A percentile compares a stretch with the other conserved stretches of the same genome.
phyloP scores from a whole-genome alignment of 805 yeast genomes.

The Schizosaccharomyces japonicus region DNA sequence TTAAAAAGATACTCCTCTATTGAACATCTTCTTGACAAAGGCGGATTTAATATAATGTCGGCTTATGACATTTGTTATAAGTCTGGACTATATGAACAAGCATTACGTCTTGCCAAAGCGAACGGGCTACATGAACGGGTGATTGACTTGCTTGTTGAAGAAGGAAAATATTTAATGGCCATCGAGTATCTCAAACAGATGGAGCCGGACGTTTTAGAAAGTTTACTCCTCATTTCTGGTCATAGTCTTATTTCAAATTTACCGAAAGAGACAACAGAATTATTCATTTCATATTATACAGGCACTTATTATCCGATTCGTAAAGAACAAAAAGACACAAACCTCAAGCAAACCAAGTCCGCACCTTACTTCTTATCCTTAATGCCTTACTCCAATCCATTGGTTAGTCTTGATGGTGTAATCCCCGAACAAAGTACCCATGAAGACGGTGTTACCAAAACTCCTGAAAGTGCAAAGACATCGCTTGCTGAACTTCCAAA shows the following conservation, averaged over 20 bases:
- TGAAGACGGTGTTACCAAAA: not conserved
- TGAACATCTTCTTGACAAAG: not conserved
- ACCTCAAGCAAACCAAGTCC: not conserved
- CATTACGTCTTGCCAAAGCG: not conserved
- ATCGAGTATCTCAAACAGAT: not conserved
- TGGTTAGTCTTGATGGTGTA: not conserved
- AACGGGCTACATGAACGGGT: not conserved
- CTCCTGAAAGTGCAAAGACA: not conserved
- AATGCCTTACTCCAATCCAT: not conserved
- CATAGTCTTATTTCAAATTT: not conserved
- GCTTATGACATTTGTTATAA: not conserved
- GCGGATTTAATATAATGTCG: not conserved
- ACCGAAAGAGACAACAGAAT: not conserved
- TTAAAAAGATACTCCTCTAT: not conserved
- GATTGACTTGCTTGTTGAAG: not conserved
- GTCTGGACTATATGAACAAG: not conserved
- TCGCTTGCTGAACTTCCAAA: conserved; percentile 24
- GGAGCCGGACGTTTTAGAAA: not conserved
- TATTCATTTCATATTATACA: not conserved
- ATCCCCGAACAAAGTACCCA: conserved; percentile 22
- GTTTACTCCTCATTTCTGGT: not conserved
- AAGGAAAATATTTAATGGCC: not conserved
- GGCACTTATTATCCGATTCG: not conserved
- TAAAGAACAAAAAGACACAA: not conserved
- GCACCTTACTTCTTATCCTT: not conserved